Evolutionary conservation across 306 rosid genomes (phyloP), one percentile per base, ranked within the genome.

Genomic region (Malus sieversii): DNA sequence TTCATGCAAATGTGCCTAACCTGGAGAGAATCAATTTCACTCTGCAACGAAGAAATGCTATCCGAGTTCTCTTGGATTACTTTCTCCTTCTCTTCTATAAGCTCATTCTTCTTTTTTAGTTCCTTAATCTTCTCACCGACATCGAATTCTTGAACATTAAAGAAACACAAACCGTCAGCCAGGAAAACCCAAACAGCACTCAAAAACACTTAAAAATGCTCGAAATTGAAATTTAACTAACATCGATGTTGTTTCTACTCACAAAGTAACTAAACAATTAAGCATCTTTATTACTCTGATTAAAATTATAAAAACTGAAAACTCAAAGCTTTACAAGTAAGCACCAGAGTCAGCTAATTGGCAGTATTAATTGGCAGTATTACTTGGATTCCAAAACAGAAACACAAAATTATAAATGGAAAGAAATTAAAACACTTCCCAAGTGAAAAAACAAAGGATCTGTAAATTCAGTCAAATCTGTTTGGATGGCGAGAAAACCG

Each of bases 1-100:
- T 14, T 6, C 18, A 59, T 38, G n/a, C 48, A 20, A 45, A 66
- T 70, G 72, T 29, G 68, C 33, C 88, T 53, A 78, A 96, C 99
- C 99, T 96, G 91, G 60, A 92, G 93, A 78, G 93, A 86, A 53
- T 60, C 85, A 53, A 92, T 76, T 84, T 92, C 96, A 63, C 73
- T 87, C 83, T 88, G 86, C 82, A 96, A 66, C 52, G 85, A 84
- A 25, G 81, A 79, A 68, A 96, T 87, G 73, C 81, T 66, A 33
- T 80, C 82, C 32, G 80, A 81, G 67, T 85, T 86, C 45, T 86
- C 89, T 68, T 77, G 68, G 46, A 96, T 80, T 65, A 68, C 35
- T 38, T 85, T 88, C 69, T 87, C 93, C 87, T 89, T 90, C 76
- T 83, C 85, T 53, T 82, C 86, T 78, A 96, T 81, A 62, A 81